phyloP scores from a whole-genome alignment of 106 monocot species.

The Agapanthus africanus region DNA sequence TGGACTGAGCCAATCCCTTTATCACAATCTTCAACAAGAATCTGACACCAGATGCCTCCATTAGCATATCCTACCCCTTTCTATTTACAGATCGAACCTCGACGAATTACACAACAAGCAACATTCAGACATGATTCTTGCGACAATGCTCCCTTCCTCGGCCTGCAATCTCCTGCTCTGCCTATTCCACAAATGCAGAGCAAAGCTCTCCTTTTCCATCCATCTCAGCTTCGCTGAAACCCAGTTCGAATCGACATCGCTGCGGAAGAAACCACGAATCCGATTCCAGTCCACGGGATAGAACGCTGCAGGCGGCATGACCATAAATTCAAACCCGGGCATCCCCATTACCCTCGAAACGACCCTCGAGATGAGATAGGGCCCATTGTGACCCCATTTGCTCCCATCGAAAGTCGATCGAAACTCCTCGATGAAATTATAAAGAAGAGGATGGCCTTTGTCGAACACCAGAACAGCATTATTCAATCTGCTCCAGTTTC shows the following conservation, averaged over 20 bases:
- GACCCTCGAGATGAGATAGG: conserved; percentile 71
- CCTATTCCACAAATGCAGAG: conserved; percentile 76
- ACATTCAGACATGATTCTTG: conserved; percentile 26
- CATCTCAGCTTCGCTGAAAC: conserved; percentile 27
- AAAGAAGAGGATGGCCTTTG: conserved; percentile 42
- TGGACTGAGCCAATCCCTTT: no score
- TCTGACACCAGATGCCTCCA: no score
- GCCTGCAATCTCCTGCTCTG: conserved; percentile 24
- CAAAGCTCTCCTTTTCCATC: conserved; percentile 41
- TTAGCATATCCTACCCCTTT: no score
- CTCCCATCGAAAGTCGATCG: conserved; percentile 60
- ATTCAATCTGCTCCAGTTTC: conserved; percentile 75
- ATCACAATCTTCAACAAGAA: no score
- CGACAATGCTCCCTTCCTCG: conserved; percentile 63
- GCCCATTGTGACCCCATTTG: conserved; percentile 84
- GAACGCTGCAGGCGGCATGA: conserved; percentile 57
- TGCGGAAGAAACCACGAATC: conserved; percentile 39
- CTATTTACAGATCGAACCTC: neutral
- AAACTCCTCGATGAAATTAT: conserved; percentile 69
- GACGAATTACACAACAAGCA: conserved; percentile 48
- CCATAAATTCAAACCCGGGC: conserved; percentile 24
- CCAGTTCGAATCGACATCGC: conserved; percentile 21
- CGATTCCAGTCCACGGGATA: conserved; percentile 71
- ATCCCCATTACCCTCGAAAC: conserved; percentile 22
- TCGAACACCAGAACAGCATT: conserved; percentile 85